These are phyloP conservation scores for Boletus bicolor DNA, from an alignment of 768 basidiomycete genomes.

Conservation along the genomic window DNA sequence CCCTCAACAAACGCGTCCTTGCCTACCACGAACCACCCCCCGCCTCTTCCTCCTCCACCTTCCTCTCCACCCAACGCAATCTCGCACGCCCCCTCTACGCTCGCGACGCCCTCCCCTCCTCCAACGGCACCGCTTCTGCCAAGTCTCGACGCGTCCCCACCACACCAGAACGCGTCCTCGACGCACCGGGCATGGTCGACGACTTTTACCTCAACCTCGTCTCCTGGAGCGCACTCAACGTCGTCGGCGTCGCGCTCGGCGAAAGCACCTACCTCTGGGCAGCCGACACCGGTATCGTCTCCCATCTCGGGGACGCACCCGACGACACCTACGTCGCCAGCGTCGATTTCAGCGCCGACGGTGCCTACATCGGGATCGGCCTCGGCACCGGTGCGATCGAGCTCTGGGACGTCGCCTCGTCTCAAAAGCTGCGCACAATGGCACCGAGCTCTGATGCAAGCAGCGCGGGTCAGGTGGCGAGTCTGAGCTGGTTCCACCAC, in stretches of 20 bases:
- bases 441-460: conserved; percentile 34
- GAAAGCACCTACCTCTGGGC: conserved; percentile 91
- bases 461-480: conserved; percentile 64
- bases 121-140: conserved; percentile 59
- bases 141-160: conserved; percentile 83
- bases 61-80: conserved; percentile 73
- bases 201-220: conserved; percentile 97
- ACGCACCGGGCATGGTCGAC: conserved; percentile 89
- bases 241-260: conserved; percentile 86
- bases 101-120: conserved; percentile 59
- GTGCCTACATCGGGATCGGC: conserved; percentile 79
- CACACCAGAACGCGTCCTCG: conserved; percentile 88
- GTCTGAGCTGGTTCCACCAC: conserved; percentile 84
- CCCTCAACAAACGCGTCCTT: conserved; percentile 76
- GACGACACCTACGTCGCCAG: conserved; percentile 74
- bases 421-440: conserved; percentile 88
- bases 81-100: conserved; percentile 74
- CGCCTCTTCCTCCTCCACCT: conserved; percentile 68
- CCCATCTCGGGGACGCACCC: conserved; percentile 69
- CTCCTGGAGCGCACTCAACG: conserved; percentile 83
- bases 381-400: conserved; percentile 82
- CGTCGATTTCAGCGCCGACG: conserved; percentile 77
- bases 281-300: conserved; percentile 85
- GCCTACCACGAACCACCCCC: conserved; percentile 89
- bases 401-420: conserved; percentile 87